Evolutionary conservation across 2,329 filamentous ascomycete species (phyloP).

Genomic region (Phialemonium atrogriseum): DNA sequence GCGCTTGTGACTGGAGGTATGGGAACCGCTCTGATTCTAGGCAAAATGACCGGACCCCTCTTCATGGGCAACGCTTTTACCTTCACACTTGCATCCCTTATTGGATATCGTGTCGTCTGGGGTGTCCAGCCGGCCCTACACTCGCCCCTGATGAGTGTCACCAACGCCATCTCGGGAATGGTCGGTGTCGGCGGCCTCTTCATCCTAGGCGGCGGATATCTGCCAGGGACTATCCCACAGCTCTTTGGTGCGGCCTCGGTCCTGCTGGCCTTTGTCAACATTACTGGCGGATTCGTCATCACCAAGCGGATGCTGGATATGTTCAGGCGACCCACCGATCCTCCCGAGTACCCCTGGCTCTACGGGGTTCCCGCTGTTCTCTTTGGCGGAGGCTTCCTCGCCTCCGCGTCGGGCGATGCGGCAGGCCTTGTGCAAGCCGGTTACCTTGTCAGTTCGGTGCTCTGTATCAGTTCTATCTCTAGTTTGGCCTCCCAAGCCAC

Average conservation of each 20-base stretch:
- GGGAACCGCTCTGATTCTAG: constrained; percentile 64
- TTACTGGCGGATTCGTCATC: constrained; percentile 83
- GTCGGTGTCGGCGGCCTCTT: constrained; percentile 84
- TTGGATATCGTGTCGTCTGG: constrained; percentile 86
- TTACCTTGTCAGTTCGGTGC: constrained; percentile 73
- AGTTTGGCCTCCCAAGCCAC: constrained; percentile 75
- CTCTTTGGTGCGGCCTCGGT: constrained; percentile 71
- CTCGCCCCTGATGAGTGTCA: constrained; percentile 86
- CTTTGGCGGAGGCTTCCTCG: constrained; percentile 75
- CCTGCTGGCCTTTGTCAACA: constrained; percentile 77
- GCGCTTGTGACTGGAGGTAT: constrained; percentile 68
- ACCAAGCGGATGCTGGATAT: constrained; percentile 92
- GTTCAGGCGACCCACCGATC: constrained; percentile 81
- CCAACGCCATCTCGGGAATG: constrained; percentile 87
- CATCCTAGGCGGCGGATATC: constrained; percentile 73
- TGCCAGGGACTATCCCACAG: constrained; percentile 73
- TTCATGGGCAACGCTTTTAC: constrained; percentile 88
- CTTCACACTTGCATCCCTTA: constrained; percentile 73
- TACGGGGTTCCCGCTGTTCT: constrained; percentile 70
- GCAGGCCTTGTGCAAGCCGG: constrained; percentile 80
- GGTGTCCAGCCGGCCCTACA: constrained; percentile 77
- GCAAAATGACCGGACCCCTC: constrained; percentile 70
- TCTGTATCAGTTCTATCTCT: constrained; percentile 80
- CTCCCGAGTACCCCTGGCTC: constrained; percentile 80
- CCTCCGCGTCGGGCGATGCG: constrained; percentile 71